A percentile compares a stretch with the other conserved stretches of the same genome.
Evolutionary conservation across 2,329 filamentous ascomycete species (phyloP).

Genomic region (Apiospora sp.): DNA sequence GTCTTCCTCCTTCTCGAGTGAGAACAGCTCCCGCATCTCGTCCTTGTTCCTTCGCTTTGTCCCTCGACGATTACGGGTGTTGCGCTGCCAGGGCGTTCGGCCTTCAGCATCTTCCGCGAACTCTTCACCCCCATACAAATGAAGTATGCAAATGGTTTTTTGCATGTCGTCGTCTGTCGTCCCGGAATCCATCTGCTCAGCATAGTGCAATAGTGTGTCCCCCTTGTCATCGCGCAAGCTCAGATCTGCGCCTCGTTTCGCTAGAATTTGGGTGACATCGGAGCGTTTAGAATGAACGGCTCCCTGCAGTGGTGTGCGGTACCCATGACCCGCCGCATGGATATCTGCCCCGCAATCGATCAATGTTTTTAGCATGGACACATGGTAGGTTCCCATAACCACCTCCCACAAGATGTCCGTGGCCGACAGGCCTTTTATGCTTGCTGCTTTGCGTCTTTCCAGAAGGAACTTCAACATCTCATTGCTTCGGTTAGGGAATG

Average conservation of each 20-base stretch:
- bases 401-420: neutral
- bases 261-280: neutral
- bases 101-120: neutral
- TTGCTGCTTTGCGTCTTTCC: neutral
- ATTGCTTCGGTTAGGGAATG: neutral
- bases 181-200: neutral
- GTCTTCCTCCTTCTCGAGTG: neutral
- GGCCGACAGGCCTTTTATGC: neutral
- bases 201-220: neutral
- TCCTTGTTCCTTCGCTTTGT: neutral
- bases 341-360: neutral
- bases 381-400: neutral
- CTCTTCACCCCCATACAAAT: neutral
- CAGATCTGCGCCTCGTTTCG: neutral
- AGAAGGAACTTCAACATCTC: neutral
- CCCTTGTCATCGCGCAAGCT: neutral
- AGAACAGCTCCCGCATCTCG: neutral
- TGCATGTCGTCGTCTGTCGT: neutral
- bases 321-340: neutral
- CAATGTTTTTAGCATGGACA: too few relatives aligned
- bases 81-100: neutral
- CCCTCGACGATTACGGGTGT: accelerated
- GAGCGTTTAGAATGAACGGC: neutral
- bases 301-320: neutral
- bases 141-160: neutral